Percentiles rank a stretch among this genome's conserved stretches.
These are phyloP conservation scores for Epichloe coenophiala DNA, from an alignment of 2,329 filamentous ascomycete genomes.

Conservation along the genomic window DNA sequence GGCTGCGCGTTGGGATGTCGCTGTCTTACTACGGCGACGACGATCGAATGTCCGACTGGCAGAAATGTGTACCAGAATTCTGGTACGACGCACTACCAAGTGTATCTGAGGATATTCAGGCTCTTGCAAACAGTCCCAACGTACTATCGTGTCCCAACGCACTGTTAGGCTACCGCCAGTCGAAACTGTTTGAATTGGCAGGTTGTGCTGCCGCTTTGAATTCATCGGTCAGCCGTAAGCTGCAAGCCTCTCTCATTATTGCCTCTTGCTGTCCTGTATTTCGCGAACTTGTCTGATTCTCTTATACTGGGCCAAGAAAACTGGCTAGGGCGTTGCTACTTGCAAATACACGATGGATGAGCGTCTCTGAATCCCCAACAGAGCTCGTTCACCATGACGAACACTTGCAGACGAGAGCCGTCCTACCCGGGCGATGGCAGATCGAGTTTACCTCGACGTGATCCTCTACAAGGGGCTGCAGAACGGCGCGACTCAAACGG, in stretches of 20 bases:
- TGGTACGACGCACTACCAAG: neutral
- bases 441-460: no score
- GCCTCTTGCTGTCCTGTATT: no score
- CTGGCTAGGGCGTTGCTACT: neutral
- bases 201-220: neutral
- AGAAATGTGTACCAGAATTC: constrained; percentile 8
- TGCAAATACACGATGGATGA: constrained; percentile 1
- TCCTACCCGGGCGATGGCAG: no score
- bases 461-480: no score
- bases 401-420: no score
- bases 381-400: no score
- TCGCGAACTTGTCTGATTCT: neutral
- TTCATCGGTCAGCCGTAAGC: neutral
- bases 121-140: neutral
- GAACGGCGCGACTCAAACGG: no score
- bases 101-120: neutral
- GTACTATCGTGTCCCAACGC: neutral
- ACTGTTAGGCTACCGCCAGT: neutral
- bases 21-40: no score
- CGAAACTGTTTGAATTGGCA: neutral
- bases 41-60: no score
- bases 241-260: neutral
- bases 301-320: neutral
- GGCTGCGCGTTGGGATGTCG: no score
- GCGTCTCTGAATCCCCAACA: constrained; percentile 8